Evolutionary conservation across 116 monocot species (phyloP).

Genomic region (Zostera marina): DNA sequence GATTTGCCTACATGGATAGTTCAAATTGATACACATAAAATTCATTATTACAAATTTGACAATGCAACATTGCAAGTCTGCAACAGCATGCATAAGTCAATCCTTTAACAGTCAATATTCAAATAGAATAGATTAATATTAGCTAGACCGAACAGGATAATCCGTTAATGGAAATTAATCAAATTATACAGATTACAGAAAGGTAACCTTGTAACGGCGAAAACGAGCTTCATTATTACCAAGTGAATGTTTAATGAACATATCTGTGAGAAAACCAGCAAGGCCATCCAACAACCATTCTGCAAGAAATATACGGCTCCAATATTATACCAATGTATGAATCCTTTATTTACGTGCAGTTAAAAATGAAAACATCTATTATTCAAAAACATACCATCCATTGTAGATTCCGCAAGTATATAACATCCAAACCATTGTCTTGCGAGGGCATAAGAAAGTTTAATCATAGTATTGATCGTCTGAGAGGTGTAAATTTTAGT

Average conservation of each 20-base stretch:
- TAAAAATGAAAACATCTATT: background rate
- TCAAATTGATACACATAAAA: no score
- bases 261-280: conserved; percentile 93
- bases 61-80: no score
- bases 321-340: background rate
- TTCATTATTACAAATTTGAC: no score
- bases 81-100: no score
- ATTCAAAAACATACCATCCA: conserved; percentile 39
- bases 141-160: background rate
- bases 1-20: conserved; percentile 45
- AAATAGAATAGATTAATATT: background rate
- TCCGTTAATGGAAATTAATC: no score
- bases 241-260: conserved; percentile 62
- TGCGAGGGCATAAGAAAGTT: conserved; percentile 90
- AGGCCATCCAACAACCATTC: conserved; percentile 94
- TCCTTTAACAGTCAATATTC: background rate
- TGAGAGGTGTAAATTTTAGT: conserved; percentile 10
- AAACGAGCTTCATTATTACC: conserved; percentile 97
- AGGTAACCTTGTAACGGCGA: conserved; percentile 93
- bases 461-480: conserved; percentile 82
- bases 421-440: conserved; percentile 97
- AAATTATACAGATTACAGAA: no score
- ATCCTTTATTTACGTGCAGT: background rate
- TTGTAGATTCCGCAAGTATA: conserved; percentile 55
- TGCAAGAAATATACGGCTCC: conserved; percentile 12